Conservation (phyloP, 2,329 filamentous ascomycete genomes). For the Paecilomyces sp. region DNA sequence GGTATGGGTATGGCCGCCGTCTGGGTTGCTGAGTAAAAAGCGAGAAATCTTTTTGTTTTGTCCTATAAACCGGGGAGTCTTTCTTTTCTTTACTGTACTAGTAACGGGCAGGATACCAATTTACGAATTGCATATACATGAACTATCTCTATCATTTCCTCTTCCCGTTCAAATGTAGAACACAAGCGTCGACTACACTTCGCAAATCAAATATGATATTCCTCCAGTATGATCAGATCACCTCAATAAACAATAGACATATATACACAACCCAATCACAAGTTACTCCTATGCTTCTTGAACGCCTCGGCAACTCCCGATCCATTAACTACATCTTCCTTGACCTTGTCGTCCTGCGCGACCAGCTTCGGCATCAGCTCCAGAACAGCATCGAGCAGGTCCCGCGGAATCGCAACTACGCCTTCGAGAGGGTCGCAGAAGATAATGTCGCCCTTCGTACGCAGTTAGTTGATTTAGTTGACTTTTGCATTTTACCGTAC, state of each 20-base stretch:
- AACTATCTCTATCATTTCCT: not conserved
- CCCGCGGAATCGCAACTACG: constrained; percentile 59
- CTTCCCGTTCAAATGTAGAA: too few species aligned
- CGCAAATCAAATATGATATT: not conserved
- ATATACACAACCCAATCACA: not conserved
- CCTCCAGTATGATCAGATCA: not conserved
- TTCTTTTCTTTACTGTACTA: constrained; percentile 1
- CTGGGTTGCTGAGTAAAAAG: constrained; percentile 79
- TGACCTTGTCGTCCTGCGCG: constrained; percentile 54
- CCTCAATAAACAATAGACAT: not conserved
- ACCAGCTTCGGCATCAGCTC: constrained; percentile 50
- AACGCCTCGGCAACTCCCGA: constrained; percentile 61
- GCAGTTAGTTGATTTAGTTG: not conserved
- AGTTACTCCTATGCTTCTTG: constrained; percentile 42
- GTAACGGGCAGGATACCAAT: not conserved
- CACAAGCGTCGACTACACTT: too few species aligned
- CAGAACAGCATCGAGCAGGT: constrained; percentile 53
- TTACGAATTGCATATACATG: not conserved
- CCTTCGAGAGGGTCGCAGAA: constrained; percentile 65
- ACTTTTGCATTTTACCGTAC: not conserved
- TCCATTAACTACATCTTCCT: constrained; percentile 57
- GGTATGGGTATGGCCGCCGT: constrained; percentile 98
- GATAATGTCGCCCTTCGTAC: constrained; percentile 54
- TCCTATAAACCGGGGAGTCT: constrained; percentile 1
- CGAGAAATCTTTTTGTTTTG: constrained; percentile 7